Percentiles rank a stretch among this genome's conserved stretches.
Conservation (phyloP, 2,329 filamentous ascomycete species). For the Epichloe gansuensis region DNA sequence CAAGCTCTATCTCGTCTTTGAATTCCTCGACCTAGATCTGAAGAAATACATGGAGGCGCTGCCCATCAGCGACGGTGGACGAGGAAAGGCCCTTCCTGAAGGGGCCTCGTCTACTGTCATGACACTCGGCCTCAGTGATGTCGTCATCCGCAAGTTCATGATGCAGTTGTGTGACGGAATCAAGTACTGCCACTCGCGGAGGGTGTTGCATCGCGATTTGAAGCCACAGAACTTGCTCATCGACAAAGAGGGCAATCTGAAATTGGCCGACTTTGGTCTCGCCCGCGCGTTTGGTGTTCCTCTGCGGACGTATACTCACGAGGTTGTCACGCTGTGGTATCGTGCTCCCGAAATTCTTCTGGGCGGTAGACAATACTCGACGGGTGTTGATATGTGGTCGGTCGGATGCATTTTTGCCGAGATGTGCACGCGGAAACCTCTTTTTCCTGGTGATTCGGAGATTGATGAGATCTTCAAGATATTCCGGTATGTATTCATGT, state of each 20-base stretch:
- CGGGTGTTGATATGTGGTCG: conserved; percentile 93
- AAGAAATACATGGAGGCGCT: conserved; percentile 96
- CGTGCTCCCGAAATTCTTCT: conserved; percentile 82
- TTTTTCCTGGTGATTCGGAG: conserved; percentile 81
- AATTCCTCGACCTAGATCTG: conserved; percentile 81
- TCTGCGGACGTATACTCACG: conserved; percentile 83
- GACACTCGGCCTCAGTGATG: conserved; percentile 60
- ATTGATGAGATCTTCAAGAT: conserved; percentile 34
- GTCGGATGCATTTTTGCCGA: conserved; percentile 91
- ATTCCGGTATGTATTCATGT: conserved; percentile 54
- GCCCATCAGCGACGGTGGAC: conserved; percentile 70
- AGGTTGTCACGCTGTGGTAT: conserved; percentile 93
- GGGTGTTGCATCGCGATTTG: conserved; percentile 75
- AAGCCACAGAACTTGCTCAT: conserved; percentile 89
- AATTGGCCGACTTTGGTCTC: conserved; percentile 82
- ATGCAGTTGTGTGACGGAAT: conserved; percentile 74
- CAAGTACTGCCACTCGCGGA: conserved; percentile 79
- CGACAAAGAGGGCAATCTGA: conserved; percentile 75
- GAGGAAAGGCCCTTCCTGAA: conserved; percentile 75
- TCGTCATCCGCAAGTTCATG: conserved; percentile 90
- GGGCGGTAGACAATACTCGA: conserved; percentile 84
- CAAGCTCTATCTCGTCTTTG: conserved; percentile 87
- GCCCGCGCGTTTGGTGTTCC: conserved; percentile 86
- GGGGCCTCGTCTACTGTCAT: conserved; percentile 53
- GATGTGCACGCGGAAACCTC: conserved; percentile 87